These are phyloP conservation scores for Borealophlyctis nickersoniae DNA, from an alignment of 192 early-diverging fungal genomes.

Conservation along the genomic window DNA sequence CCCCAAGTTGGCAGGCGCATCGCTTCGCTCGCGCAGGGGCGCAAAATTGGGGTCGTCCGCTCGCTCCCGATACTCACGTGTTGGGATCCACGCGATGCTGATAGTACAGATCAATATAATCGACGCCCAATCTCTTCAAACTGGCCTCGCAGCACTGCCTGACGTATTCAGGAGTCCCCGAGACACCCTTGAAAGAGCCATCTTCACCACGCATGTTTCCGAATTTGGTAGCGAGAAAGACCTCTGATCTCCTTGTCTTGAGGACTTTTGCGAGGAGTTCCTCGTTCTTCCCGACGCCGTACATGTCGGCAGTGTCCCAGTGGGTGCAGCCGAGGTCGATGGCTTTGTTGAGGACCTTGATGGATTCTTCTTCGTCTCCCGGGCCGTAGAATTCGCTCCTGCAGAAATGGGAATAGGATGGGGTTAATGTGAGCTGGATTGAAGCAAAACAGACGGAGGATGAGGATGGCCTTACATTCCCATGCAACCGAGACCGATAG, in stretches of 20 bases:
- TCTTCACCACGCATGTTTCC: constrained; percentile 32
- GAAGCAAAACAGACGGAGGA: neutral
- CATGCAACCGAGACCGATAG: constrained; percentile 44
- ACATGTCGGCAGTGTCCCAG: constrained; percentile 63
- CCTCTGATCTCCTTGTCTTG: constrained; percentile 31
- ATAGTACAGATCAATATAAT: constrained; percentile 62
- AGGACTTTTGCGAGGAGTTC: constrained; percentile 47
- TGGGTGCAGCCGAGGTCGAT: constrained; percentile 53
- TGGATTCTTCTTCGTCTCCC: constrained; percentile 30
- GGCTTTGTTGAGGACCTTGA: constrained; percentile 42
- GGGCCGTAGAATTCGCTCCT: constrained; percentile 21
- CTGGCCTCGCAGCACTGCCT: constrained; percentile 38
- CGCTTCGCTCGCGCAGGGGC: too few species aligned
- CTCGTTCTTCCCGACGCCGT: constrained; percentile 55
- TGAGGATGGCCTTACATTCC: constrained; percentile 36
- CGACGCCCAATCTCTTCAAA: constrained; percentile 48
- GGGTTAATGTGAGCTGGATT: neutral
- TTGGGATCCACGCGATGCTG: constrained; percentile 52
- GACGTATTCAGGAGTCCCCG: constrained; percentile 48
- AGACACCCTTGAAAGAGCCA: constrained; percentile 33
- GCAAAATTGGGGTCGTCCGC: too few species aligned
- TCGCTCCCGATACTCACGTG: constrained; percentile 35
- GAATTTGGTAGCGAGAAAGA: constrained; percentile 62
- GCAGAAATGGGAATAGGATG: neutral
- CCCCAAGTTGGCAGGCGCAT: too few species aligned